Conservation (phyloP, 2,329 filamentous ascomycete species). For the Pezicula radicicola region DNA sequence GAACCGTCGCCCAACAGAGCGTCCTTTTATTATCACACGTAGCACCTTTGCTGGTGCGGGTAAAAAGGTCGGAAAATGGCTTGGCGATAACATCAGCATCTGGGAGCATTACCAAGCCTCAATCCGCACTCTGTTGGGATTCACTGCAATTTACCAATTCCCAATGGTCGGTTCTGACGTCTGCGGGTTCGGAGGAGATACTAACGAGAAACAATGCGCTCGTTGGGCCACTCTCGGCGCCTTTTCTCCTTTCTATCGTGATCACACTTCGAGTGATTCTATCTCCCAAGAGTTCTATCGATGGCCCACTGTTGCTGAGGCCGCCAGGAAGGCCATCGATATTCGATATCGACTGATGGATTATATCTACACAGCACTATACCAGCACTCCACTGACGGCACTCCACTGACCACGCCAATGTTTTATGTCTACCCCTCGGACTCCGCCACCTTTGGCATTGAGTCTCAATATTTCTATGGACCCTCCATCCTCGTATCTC, state of each 20-base stretch:
- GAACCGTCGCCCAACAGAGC: constrained; percentile 55
- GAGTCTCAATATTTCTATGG: constrained; percentile 52
- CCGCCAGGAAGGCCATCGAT: constrained; percentile 65
- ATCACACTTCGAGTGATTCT: constrained; percentile 54
- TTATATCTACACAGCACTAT: constrained; percentile 73
- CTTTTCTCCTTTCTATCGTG: constrained; percentile 73
- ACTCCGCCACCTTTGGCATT: constrained; percentile 40
- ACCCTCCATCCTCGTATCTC: constrained; percentile 43
- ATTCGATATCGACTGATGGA: constrained; percentile 76
- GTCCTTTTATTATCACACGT: constrained; percentile 72
- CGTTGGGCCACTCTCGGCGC: constrained; percentile 74
- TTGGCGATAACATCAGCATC: constrained; percentile 53
- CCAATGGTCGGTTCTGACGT: constrained; percentile 72
- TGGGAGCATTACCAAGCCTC: constrained; percentile 60
- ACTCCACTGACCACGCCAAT: constrained; percentile 66
- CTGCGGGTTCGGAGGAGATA: constrained; percentile 70
- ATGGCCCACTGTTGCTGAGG: constrained; percentile 60
- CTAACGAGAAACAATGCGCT: constrained; percentile 66
- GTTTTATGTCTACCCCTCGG: constrained; percentile 66
- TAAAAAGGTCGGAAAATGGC: constrained; percentile 58
- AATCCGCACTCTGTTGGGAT: constrained; percentile 57
- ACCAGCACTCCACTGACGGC: constrained; percentile 56
- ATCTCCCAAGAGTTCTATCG: constrained; percentile 71
- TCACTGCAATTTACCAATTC: constrained; percentile 63
- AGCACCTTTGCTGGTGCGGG: constrained; percentile 75